phyloP scores from a whole-genome alignment of 768 basidiomycete species.

The Suillus decipiens region DNA sequence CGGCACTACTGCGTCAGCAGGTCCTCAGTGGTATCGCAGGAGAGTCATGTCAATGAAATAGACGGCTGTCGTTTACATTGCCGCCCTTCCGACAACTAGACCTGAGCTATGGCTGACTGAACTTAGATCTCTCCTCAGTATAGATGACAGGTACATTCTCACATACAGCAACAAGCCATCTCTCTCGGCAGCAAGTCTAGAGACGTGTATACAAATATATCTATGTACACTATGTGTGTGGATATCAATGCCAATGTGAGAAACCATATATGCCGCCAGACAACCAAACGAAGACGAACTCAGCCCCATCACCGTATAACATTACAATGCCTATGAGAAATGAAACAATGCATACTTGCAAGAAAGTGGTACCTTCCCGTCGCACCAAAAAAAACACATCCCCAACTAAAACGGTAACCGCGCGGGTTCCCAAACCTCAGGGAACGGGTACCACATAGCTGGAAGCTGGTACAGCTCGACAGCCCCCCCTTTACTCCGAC shows the following conservation, averaged over 20 bases:
- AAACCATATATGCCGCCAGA: constrained; percentile 1
- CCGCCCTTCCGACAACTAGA: background rate
- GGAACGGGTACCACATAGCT: constrained; percentile 35
- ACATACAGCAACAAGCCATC: background rate
- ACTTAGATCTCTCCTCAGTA: background rate
- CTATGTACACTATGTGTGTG: constrained; percentile 9
- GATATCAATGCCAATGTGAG: constrained; percentile 7
- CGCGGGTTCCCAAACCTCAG: constrained; percentile 36
- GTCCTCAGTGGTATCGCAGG: background rate
- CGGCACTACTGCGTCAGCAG: background rate
- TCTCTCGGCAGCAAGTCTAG: background rate
- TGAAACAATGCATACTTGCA: constrained; percentile 3
- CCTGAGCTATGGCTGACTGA: background rate
- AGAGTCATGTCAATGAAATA: background rate
- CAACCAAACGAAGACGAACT: background rate
- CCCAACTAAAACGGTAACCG: constrained; percentile 24
- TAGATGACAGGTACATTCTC: too few relatives aligned
- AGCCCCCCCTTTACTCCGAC: constrained; percentile 16
- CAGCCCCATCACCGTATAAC: background rate
- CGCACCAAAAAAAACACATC: background rate
- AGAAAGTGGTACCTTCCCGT: background rate
- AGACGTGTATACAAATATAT: constrained; percentile 8
- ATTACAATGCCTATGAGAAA: constrained; percentile 3
- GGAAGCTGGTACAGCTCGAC: constrained; percentile 25
- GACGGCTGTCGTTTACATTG: background rate